A percentile compares a stretch with the other conserved stretches of the same genome.
phyloP scores from a whole-genome alignment of 2,329 filamentous ascomycete genomes.

The Harringtonia aguacate region DNA sequence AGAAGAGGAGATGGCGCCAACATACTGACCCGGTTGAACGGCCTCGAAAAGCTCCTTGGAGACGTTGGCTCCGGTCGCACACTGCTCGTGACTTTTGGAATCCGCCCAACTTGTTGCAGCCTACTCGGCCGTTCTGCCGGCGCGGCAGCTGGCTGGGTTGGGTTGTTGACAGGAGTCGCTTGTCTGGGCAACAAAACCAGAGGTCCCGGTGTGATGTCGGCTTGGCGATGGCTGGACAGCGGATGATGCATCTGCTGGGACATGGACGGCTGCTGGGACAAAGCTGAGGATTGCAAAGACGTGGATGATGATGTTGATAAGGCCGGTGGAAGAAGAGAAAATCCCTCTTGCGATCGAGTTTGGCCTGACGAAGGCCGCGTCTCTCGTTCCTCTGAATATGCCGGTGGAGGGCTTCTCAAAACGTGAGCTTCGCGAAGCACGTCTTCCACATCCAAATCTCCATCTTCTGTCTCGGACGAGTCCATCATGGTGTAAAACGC shows the following conservation, averaged over 20 bases:
- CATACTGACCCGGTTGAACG: slow-evolving; percentile 53
- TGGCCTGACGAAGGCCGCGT: neutral
- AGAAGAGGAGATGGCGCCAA: slow-evolving; percentile 21
- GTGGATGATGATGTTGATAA: neutral
- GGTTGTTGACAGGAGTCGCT: neutral
- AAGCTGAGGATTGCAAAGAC: no score
- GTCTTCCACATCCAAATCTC: slow-evolving; percentile 31
- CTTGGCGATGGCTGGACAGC: neutral
- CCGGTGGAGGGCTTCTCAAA: slow-evolving; percentile 13
- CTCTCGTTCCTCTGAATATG: neutral
- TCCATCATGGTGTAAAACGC: slow-evolving; percentile 55
- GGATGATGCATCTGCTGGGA: neutral
- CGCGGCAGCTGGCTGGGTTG: neutral
- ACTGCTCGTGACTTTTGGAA: slow-evolving; percentile 71
- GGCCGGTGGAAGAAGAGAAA: neutral
- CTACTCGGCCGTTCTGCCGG: slow-evolving; percentile 41
- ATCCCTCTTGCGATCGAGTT: neutral
- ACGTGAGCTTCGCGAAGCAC: slow-evolving; percentile 39
- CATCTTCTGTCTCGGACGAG: slow-evolving; percentile 40
- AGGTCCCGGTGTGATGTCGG: neutral
- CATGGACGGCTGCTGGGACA: no score
- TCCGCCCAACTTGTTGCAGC: slow-evolving; percentile 72
- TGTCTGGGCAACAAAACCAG: neutral
- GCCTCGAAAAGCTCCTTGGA: slow-evolving; percentile 74
- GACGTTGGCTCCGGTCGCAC: slow-evolving; percentile 56